Conservation (phyloP, 768 basidiomycete genomes). For the Pulveroboletus sp. region DNA sequence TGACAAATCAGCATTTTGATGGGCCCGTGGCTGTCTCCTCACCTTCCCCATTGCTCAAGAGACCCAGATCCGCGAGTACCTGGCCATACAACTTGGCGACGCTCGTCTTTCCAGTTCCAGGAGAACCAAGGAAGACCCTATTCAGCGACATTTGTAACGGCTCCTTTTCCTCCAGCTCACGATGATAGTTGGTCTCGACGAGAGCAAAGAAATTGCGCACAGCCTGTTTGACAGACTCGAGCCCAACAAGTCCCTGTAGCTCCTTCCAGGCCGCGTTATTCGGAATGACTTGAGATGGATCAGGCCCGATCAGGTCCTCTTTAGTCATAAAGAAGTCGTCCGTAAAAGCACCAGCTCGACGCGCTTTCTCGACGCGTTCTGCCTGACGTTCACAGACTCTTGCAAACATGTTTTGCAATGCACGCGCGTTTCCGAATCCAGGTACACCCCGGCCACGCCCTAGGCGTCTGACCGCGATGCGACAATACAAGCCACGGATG, state of each 20-base stretch:
- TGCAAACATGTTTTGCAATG: conserved; percentile 51
- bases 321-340: conserved; percentile 52
- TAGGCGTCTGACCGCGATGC: conserved; percentile 58
- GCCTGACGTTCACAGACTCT: conserved; percentile 54
- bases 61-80: conserved; percentile 56
- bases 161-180: conserved; percentile 55
- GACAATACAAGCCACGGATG: conserved; percentile 49
- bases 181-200: conserved; percentile 54
- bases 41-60: conserved; percentile 78
- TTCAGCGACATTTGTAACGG: conserved; percentile 58
- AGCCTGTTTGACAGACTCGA: conserved; percentile 56
- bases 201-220: conserved; percentile 47
- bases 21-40: neutral
- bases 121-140: conserved; percentile 64
- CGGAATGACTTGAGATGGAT: conserved; percentile 49
- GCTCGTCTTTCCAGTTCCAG: conserved; percentile 72
- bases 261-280: conserved; percentile 50
- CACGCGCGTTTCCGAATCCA: conserved; percentile 73
- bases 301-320: conserved; percentile 66
- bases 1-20: neutral
- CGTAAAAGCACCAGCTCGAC: conserved; percentile 33
- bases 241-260: conserved; percentile 53
- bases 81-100: conserved; percentile 68
- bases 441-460: conserved; percentile 54
- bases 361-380: conserved; percentile 41